These are phyloP conservation scores for Suillus plorans DNA, from an alignment of 768 basidiomycete species.

Conservation along the genomic window DNA sequence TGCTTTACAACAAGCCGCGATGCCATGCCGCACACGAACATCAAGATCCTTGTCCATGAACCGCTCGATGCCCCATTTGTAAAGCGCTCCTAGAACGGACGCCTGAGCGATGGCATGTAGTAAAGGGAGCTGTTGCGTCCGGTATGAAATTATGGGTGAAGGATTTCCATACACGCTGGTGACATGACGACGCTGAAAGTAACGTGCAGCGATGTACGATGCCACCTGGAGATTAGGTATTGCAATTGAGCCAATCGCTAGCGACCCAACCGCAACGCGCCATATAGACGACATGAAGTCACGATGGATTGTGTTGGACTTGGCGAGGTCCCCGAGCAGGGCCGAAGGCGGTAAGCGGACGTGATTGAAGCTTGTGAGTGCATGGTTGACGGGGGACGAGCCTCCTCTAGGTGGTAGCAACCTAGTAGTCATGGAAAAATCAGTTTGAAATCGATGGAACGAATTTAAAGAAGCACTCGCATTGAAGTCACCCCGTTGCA, in stretches of 20 bases:
- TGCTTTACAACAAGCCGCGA: conserved; percentile 34
- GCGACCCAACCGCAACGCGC: conserved; percentile 35
- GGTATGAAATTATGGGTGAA: conserved; percentile 37
- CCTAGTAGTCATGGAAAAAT: conserved; percentile 4
- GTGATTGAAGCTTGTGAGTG: conserved; percentile 36
- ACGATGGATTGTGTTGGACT: conserved; percentile 15
- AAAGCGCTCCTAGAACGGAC: conserved; percentile 35
- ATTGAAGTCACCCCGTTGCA: no score
- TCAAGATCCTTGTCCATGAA: conserved; percentile 30
- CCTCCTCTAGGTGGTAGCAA: conserved; percentile 27
- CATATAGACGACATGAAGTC: conserved; percentile 29
- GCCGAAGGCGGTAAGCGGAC: conserved; percentile 33
- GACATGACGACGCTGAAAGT: conserved; percentile 29
- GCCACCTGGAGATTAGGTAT: conserved; percentile 25
- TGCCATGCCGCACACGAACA: conserved; percentile 20
- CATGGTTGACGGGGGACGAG: conserved; percentile 32
- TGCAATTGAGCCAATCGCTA: conserved; percentile 25
- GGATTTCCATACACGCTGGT: conserved; percentile 8
- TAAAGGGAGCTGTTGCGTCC: conserved; percentile 43
- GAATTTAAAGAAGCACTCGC: background rate
- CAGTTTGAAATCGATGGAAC: background rate
- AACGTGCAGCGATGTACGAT: conserved; percentile 27
- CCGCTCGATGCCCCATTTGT: conserved; percentile 16
- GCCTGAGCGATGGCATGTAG: conserved; percentile 34
- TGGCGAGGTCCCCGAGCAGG: conserved; percentile 27